Percentiles rank a stretch among this genome's conserved stretches.
Conservation (phyloP, 129 eudicot genomes). For the sunflower (Helianthus annuus) region DNA sequence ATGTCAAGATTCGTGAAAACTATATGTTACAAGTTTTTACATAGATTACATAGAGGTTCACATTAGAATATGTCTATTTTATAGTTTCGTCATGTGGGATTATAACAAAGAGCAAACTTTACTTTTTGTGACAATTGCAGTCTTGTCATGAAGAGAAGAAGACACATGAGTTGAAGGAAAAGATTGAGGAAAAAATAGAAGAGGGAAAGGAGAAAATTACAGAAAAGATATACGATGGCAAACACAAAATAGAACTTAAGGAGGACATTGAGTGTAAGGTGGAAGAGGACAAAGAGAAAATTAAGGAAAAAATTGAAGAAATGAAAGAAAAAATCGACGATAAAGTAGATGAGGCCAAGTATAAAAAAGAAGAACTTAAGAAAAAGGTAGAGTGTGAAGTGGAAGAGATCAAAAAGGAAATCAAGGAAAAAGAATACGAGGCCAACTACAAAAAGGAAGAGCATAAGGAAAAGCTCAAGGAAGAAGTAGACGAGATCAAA, state of each 20-base stretch:
- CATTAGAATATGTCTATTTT: neutral
- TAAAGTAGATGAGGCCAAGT: constrained; percentile 10
- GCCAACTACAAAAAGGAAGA: constrained; percentile 26
- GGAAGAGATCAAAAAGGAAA: constrained; percentile 25
- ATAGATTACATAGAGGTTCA: neutral
- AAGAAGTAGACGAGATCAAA: constrained; percentile 28
- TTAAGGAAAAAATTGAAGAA: constrained; percentile 27
- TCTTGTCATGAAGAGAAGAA: constrained; percentile 23
- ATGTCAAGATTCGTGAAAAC: too few species aligned
- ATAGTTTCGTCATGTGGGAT: neutral
- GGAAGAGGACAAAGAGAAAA: constrained; percentile 27
- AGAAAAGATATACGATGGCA: constrained; percentile 16
- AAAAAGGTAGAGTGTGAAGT: constrained; percentile 30
- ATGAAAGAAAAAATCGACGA: constrained; percentile 26
- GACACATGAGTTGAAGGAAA: constrained; percentile 25
- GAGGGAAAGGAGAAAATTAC: constrained; percentile 16
- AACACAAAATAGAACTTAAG: constrained; percentile 17
- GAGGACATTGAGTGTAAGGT: constrained; percentile 21
- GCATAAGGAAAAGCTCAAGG: constrained; percentile 26
- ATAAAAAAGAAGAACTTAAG: constrained; percentile 25
- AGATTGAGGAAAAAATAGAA: constrained; percentile 14
- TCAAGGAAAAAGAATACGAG: constrained; percentile 32
- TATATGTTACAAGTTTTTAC: too few species aligned
- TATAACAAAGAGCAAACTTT: neutral
- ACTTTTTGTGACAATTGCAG: constrained; percentile 16